Evolutionary conservation across 768 basidiomycete genomes (phyloP).

Genomic region (Leccinellum albellum): DNA sequence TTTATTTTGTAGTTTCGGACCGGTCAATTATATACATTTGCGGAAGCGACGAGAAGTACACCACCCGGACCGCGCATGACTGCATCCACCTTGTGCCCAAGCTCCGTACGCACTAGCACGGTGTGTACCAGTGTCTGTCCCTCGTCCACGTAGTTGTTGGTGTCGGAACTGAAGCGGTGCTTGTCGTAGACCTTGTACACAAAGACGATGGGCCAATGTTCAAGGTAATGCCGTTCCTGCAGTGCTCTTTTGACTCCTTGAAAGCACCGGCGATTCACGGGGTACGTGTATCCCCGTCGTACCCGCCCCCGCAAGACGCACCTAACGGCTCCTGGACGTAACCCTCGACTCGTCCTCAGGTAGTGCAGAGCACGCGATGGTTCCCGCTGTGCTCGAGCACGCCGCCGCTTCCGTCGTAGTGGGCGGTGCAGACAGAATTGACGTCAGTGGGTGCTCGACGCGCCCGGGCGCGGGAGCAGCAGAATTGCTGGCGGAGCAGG

Average conservation of each 20-base stretch:
- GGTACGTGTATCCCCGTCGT: slow-evolving; percentile 5
- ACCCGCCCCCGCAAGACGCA: slow-evolving; percentile 43
- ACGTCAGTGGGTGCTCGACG: slow-evolving; percentile 93
- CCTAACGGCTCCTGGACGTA: slow-evolving; percentile 88
- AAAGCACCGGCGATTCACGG: slow-evolving; percentile 6
- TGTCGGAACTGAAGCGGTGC: too few species aligned
- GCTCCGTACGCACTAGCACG: too few species aligned
- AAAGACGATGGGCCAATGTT: slow-evolving; percentile 48
- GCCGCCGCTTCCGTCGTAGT: slow-evolving; percentile 43
- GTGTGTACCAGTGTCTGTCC: too few species aligned
- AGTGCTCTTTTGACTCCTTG: slow-evolving; percentile 37
- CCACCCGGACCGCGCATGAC: too few species aligned
- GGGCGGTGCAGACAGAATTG: slow-evolving; percentile 72
- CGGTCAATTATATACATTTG: too few species aligned
- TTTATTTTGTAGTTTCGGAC: too few species aligned
- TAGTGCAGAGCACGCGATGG: slow-evolving; percentile 59
- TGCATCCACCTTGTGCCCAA: too few species aligned
- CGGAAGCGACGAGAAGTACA: too few species aligned
- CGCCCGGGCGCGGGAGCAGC: slow-evolving; percentile 77
- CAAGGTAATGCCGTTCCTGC: slow-evolving; percentile 72
- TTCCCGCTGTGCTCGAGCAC: too few species aligned
- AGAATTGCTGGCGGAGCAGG: slow-evolving; percentile 64
- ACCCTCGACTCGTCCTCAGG: slow-evolving; percentile 98
- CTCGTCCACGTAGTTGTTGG: too few species aligned
- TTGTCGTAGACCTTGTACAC: too few species aligned